A percentile compares a stretch with the other conserved stretches of the same genome.
These are phyloP conservation scores for Dentipellis fragilis DNA, from an alignment of 768 basidiomycete species.

Conservation along the genomic window DNA sequence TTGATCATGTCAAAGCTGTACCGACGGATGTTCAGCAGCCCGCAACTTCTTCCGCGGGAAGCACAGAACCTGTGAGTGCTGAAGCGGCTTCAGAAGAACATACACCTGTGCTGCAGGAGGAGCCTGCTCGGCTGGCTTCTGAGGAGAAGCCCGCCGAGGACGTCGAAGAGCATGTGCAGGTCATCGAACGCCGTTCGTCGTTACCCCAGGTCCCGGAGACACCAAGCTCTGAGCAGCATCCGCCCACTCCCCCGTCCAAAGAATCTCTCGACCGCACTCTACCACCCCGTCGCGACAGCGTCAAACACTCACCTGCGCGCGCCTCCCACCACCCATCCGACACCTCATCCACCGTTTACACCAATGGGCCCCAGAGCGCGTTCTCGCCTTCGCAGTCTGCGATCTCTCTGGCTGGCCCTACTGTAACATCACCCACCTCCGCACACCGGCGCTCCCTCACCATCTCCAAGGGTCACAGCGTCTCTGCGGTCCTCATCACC, in stretches of 20 bases:
- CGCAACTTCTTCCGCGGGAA: no score
- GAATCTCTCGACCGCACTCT: not conserved
- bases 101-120: not conserved
- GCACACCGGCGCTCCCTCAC: slow-evolving; percentile 26
- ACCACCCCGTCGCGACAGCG: slow-evolving; percentile 4
- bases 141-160: not conserved
- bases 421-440: slow-evolving; percentile 10
- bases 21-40: no score
- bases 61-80: no score
- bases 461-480: slow-evolving; percentile 51
- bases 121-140: not conserved
- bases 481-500: slow-evolving; percentile 72
- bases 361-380: slow-evolving; percentile 3
- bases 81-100: no score
- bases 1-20: no score
- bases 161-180: not conserved
- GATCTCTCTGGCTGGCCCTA: slow-evolving; percentile 7
- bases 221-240: not conserved
- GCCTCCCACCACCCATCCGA: not conserved
- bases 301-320: not conserved
- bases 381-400: slow-evolving; percentile 12
- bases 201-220: not conserved
- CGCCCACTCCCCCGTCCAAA: slow-evolving; percentile 5
- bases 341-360: not conserved
- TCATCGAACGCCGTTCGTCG: not conserved